Evolutionary conservation across 805 yeast species (phyloP).

Genomic region (Candida krabiensis): DNA sequence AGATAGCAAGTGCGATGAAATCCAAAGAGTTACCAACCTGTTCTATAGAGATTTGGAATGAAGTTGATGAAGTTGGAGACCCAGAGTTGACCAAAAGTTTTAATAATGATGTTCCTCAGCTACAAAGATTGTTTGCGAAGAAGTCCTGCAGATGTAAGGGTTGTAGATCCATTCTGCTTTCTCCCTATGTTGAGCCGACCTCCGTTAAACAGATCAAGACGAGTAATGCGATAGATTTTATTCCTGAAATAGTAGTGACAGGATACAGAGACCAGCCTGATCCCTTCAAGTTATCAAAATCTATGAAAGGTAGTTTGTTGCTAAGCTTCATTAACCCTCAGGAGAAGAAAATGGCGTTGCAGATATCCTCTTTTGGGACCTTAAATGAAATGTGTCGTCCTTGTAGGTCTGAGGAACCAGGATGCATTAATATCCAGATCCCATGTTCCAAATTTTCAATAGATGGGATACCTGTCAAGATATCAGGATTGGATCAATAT

Average conservation of each 20-base stretch:
- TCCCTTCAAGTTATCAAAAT: conserved; percentile 1
- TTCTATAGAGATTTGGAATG: background rate
- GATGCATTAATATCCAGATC: conserved; percentile 7
- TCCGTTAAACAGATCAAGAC: conserved; percentile 18
- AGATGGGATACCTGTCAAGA: conserved; percentile 13
- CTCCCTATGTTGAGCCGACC: conserved; percentile 21
- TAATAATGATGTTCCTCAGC: conserved; percentile 16
- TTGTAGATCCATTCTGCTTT: conserved; percentile 19
- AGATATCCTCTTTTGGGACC: conserved; percentile 14
- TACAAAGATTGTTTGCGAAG: conserved; percentile 18
- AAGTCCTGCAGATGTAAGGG: conserved; percentile 20
- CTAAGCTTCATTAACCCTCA: conserved; percentile 19
- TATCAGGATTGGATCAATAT: conserved; percentile 8
- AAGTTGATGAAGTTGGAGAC: background rate
- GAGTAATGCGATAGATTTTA: conserved; percentile 16
- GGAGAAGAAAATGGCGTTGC: conserved; percentile 7
- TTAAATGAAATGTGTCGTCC: conserved; percentile 5
- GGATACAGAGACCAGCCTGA: conserved; percentile 2
- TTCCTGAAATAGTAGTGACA: conserved; percentile 24
- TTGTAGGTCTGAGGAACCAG: background rate
- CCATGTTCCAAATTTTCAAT: conserved; percentile 24
- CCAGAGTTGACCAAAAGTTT: background rate
- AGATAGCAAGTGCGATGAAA: conserved; percentile 21
- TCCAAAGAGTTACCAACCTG: conserved; percentile 7
- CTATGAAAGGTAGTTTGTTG: conserved; percentile 3